Conservation (phyloP, 768 basidiomycete species). For the Psilocybe subaeruginosa region DNA sequence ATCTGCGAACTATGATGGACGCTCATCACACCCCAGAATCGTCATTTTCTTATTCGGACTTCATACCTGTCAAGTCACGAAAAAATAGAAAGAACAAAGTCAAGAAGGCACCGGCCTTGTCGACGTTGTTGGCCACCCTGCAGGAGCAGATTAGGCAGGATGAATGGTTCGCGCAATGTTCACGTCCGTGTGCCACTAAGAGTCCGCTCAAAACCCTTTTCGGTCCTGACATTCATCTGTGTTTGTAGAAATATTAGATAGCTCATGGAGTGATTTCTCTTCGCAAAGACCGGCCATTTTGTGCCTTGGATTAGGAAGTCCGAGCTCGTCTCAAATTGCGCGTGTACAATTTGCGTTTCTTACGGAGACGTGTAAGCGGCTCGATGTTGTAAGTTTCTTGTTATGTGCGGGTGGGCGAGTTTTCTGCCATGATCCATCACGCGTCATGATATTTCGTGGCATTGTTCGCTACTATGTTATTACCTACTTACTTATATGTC, state of each 20-base stretch:
- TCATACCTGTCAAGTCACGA: slow-evolving; percentile 51
- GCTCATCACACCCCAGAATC: slow-evolving; percentile 14
- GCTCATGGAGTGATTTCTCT: slow-evolving; percentile 20
- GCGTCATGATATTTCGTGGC: slow-evolving; percentile 9
- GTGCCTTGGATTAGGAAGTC: slow-evolving; percentile 79
- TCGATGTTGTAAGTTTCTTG: slow-evolving; percentile 52
- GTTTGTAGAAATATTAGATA: slow-evolving; percentile 21
- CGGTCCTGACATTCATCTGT: slow-evolving; percentile 1
- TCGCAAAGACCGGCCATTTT: slow-evolving; percentile 35
- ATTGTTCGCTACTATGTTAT: background rate
- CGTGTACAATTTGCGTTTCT: slow-evolving; percentile 74
- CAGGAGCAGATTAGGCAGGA: slow-evolving; percentile 49
- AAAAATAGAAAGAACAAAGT: slow-evolving; percentile 45
- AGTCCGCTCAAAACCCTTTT: slow-evolving; percentile 2
- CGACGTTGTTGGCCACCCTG: slow-evolving; percentile 42
- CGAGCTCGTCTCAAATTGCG: slow-evolving; percentile 60
- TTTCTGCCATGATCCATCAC: background rate
- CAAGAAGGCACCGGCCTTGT: slow-evolving; percentile 29
- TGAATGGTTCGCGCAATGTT: slow-evolving; percentile 58
- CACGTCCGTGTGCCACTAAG: slow-evolving; percentile 45
- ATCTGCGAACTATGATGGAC: slow-evolving; percentile 10
- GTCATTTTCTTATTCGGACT: slow-evolving; percentile 52
- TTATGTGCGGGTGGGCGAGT: background rate
- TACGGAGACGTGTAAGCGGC: slow-evolving; percentile 49
- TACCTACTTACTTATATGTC: background rate